Percentiles rank a stretch among this genome's conserved stretches.
phyloP scores from a whole-genome alignment of 257 asterid species.

The Solanum neorickii region DNA sequence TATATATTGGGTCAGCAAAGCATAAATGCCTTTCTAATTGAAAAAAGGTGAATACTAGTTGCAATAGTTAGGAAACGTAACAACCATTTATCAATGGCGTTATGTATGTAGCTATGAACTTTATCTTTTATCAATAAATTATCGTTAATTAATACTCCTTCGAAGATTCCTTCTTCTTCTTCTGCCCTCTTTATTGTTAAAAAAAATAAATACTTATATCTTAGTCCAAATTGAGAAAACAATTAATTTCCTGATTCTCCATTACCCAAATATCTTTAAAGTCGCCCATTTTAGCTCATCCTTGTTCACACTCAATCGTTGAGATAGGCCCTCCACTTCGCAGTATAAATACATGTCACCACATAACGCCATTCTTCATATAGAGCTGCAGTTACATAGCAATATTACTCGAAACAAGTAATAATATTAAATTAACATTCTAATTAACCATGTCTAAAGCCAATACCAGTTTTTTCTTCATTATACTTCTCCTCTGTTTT shows the following conservation, averaged over 20 bases:
- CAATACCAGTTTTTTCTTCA: constrained; percentile 14
- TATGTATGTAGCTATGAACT: not conserved
- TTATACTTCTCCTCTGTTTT: constrained; percentile 31
- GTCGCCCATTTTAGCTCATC: not conserved
- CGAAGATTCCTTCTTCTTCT: not conserved
- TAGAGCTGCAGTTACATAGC: not conserved
- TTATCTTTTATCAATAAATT: not conserved
- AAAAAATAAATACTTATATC: not conserved
- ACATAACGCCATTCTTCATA: not conserved
- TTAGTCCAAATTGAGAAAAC: not conserved
- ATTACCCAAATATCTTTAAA: not conserved
- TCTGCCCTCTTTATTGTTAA: not conserved
- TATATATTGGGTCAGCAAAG: not conserved
- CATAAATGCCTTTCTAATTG: not conserved
- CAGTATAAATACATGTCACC: not conserved
- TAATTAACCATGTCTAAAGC: constrained; percentile 29
- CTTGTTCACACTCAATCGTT: not conserved
- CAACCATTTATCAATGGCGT: not conserved
- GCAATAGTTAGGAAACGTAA: not conserved
- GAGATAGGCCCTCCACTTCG: not conserved
- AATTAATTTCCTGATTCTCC: not conserved
- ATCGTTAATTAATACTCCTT: not conserved
- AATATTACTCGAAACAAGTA: not conserved
- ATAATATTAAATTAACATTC: not conserved
- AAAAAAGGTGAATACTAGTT: not conserved